Base-by-base conservation (phyloP, 805 yeast genomes). In the Nakazawaea pomicola region DNA sequence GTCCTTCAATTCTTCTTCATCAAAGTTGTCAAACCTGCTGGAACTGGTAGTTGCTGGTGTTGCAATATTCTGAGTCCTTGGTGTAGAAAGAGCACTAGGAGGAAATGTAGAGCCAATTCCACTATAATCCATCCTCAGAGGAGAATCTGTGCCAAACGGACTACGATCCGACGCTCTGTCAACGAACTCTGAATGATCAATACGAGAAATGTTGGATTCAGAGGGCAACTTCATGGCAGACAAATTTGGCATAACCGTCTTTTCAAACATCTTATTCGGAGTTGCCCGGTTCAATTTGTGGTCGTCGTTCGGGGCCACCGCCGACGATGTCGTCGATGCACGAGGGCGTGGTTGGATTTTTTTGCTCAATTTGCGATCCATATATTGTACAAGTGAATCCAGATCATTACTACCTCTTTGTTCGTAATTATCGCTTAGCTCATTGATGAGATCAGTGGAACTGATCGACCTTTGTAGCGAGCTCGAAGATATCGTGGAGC, bases 311-410 rank as follows among this genome's bases (percentile, higher is more conserved):
- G 25, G 10, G 25, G 25, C 10, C 14, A 19, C 10, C 19, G 20
- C 27, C 11, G 41, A 28, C n/a, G 27, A 20, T 16, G 14, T 20
- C 7, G 43, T 39, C 3, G 43, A 39, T 11, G 38, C 43, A 14
- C 43, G 27, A 2, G 38, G n/a, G 12, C 43, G 27, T n/a, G 5
- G 19, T 6, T n/a, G 12, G 8, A 21, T 25, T 5, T 23, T 23
- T 8, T 15, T 14, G 21, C 18, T 35, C 30, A 45, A 31, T 25
- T 33, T 46, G 32, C 29, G 35, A 24, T 46, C 42, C 46, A 46
- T 42, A 24, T 39, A 46, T n/a, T 40, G 25, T 4, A 38, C 43
- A 11, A 46, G 41, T 4, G 33, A 29, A 23, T 40, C 39, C 31
- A 45, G 30, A n/a, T 44, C 46, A 29, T 31, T 23, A 14, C 7